These are phyloP conservation scores for Metschnikowia bowlesiae DNA, from an alignment of 805 yeast species.

Conservation along the genomic window DNA sequence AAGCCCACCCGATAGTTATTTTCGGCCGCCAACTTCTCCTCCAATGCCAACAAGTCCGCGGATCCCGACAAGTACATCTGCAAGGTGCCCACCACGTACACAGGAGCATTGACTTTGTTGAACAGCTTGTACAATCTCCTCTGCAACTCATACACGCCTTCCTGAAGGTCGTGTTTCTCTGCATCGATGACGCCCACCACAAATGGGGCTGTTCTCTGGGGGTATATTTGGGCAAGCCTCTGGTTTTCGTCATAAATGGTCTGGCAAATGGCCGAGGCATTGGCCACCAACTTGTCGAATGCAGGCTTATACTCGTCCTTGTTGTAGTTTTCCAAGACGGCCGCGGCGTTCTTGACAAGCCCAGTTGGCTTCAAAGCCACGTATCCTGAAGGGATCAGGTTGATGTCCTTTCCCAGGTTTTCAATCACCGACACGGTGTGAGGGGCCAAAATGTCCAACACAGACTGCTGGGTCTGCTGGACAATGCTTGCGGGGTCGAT, in stretches of 20 bases:
- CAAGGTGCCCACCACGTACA: constrained; percentile 82
- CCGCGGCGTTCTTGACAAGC: constrained; percentile 69
- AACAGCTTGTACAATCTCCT: constrained; percentile 70
- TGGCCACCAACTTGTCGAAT: constrained; percentile 59
- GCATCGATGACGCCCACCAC: constrained; percentile 84
- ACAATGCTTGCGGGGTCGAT: constrained; percentile 58
- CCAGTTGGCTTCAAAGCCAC: constrained; percentile 95
- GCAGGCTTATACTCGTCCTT: constrained; percentile 39
- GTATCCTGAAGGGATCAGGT: constrained; percentile 82
- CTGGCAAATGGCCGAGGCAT: constrained; percentile 61
- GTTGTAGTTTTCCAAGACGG: constrained; percentile 58
- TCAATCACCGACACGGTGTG: constrained; percentile 60
- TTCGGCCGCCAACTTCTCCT: constrained; percentile 58
- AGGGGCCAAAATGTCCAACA: constrained; percentile 64
- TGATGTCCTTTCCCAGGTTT: constrained; percentile 43
- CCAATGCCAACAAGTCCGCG: constrained; percentile 53
- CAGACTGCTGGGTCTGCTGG: constrained; percentile 59
- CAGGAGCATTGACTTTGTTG: constrained; percentile 55
- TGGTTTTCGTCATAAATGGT: constrained; percentile 52
- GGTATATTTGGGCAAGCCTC: constrained; percentile 46
- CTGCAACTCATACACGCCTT: constrained; percentile 88
- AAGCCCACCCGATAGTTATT: constrained; percentile 71
- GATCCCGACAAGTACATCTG: constrained; percentile 87
- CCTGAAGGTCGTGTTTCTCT: constrained; percentile 82
- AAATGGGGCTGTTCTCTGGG: constrained; percentile 66